Evolutionary conservation across 495 filamentous ascomycete species (phyloP).

Genomic region (Neurospora sp.): DNA sequence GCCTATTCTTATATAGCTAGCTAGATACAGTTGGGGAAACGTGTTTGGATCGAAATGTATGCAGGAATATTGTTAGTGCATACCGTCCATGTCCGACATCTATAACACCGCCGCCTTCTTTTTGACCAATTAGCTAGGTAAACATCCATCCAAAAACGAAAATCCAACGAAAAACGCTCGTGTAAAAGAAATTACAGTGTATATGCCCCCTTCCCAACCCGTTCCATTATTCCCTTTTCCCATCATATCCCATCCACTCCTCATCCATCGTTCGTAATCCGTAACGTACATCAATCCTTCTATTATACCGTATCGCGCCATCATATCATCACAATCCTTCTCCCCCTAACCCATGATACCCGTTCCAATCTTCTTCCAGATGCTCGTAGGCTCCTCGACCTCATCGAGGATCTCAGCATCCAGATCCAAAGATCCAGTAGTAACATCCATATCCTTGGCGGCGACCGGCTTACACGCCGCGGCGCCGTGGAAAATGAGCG

Average conservation of each 20-base stretch:
- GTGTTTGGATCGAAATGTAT: too few species aligned
- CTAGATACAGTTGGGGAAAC: too few species aligned
- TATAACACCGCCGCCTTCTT: neutral
- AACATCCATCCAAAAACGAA: neutral
- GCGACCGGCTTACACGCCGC: neutral
- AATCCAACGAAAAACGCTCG: neutral
- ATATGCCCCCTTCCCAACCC: neutral
- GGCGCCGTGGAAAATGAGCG: neutral
- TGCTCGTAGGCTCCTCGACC: neutral
- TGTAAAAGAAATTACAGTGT: neutral
- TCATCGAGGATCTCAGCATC: neutral
- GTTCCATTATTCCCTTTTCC: too few species aligned
- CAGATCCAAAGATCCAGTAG: neutral
- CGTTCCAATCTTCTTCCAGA: neutral
- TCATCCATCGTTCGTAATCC: neutral
- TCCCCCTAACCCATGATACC: neutral
- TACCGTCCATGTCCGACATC: too few species aligned
- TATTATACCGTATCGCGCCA: neutral
- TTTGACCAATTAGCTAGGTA: neutral
- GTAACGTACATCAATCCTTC: neutral
- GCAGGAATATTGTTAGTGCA: too few species aligned
- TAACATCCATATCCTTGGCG: neutral
- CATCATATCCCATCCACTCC: neutral
- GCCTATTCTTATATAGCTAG: too few species aligned
- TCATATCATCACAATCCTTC: neutral